phyloP scores from a whole-genome alignment of 495 filamentous ascomycete species.

The Hapsidospora chrysogenum region DNA sequence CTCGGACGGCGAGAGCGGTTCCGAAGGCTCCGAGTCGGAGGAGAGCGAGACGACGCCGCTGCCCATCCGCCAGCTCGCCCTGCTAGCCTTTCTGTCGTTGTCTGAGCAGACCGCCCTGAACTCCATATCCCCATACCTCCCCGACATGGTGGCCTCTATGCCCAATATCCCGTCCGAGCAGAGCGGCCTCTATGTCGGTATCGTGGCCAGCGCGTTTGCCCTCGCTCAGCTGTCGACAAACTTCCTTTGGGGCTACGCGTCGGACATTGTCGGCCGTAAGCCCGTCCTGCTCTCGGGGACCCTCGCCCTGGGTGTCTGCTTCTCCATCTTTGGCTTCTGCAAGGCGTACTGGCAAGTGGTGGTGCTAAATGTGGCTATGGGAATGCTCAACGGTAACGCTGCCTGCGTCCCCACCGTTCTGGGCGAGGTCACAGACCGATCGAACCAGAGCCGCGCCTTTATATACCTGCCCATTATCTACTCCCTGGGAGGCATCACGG shows the following conservation, averaged over 20 bases:
- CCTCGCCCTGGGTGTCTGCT: constrained; percentile 59
- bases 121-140: constrained; percentile 89
- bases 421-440: constrained; percentile 87
- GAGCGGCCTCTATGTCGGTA: constrained; percentile 78
- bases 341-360: constrained; percentile 67
- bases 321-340: constrained; percentile 79
- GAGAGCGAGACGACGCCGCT: constrained; percentile 47
- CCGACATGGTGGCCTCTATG: constrained; percentile 77
- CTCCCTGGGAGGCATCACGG: constrained; percentile 81
- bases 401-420: constrained; percentile 79
- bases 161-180: constrained; percentile 53
- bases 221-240: constrained; percentile 83
- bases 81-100: constrained; percentile 76
- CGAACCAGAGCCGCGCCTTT: constrained; percentile 84
- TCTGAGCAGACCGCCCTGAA: constrained; percentile 94
- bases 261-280: constrained; percentile 80
- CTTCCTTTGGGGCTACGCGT: constrained; percentile 86
- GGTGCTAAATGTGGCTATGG: constrained; percentile 75
- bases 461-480: constrained; percentile 88
- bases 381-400: constrained; percentile 79
- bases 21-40: constrained; percentile 7
- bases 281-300: constrained; percentile 85
- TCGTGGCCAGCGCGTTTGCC: constrained; percentile 80
- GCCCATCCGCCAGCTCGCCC: constrained; percentile 64
- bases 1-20: constrained; percentile 1